These are phyloP conservation scores for Tetrastigma voinierianum DNA, from an alignment of 164 flowering plant genomes.

Conservation along the genomic window DNA sequence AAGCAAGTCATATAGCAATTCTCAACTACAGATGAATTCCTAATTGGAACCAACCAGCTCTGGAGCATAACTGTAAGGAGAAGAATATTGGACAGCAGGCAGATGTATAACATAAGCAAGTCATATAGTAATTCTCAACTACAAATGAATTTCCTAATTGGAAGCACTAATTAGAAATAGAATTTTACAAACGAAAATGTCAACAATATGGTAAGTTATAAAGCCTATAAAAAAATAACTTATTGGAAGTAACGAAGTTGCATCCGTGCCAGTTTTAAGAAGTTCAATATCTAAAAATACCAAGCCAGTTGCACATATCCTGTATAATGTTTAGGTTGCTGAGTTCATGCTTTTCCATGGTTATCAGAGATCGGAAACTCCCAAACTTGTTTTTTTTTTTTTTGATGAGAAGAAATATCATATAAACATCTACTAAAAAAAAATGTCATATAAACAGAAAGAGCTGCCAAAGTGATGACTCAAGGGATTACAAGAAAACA, in stretches of 20 bases:
- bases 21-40: background rate
- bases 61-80: conserved; percentile 67
- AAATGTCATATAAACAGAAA: no score
- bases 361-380: no score
- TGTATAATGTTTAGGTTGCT: no score
- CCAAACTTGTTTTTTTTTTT: no score
- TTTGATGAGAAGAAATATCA: no score
- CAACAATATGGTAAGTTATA: background rate
- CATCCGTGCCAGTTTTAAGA: no score
- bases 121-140: background rate
- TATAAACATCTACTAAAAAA: no score
- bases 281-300: background rate
- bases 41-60: conserved; percentile 80
- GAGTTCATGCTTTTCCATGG: no score
- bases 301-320: background rate
- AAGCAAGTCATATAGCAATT: background rate
- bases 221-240: no score
- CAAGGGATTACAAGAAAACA: no score
- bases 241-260: no score
- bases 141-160: background rate
- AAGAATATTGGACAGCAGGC: conserved; percentile 4
- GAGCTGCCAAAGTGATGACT: no score
- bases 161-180: background rate
- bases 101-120: background rate
- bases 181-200: background rate